Evolutionary conservation across 2,329 filamentous ascomycete species (phyloP).

Genomic region (Harringtonia lauricola): DNA sequence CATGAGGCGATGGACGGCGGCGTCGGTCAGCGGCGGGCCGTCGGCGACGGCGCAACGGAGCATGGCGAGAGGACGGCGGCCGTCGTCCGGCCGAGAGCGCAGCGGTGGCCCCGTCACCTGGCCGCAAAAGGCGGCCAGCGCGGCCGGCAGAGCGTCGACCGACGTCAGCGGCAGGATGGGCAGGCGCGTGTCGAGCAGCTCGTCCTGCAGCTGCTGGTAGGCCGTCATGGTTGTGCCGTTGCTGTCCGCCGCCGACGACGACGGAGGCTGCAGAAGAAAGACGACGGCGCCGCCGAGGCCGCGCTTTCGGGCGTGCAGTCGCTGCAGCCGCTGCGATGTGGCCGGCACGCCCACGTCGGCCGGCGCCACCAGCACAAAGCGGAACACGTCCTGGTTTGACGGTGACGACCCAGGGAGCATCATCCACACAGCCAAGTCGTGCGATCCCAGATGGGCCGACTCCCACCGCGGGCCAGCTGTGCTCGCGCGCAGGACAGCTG

Average conservation of each 20-base stretch:
- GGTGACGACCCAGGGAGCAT: not conserved
- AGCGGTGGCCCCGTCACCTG: slow-evolving; percentile 12
- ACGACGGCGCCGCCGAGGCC: slow-evolving; percentile 23
- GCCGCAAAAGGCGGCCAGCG: slow-evolving; percentile 26
- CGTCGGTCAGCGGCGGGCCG: too few relatives aligned
- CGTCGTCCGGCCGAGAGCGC: not conserved
- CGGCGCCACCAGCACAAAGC: slow-evolving; percentile 28
- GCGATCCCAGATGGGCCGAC: slow-evolving; percentile 16
- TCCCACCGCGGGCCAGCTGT: slow-evolving; percentile 14
- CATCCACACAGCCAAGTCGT: slow-evolving; percentile 34
- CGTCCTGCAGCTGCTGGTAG: slow-evolving; percentile 28
- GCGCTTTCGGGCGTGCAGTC: slow-evolving; percentile 17
- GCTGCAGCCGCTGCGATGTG: slow-evolving; percentile 23
- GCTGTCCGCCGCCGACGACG: not conserved
- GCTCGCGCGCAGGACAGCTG: slow-evolving; percentile 17
- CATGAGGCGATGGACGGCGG: too few relatives aligned
- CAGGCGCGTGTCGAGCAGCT: slow-evolving; percentile 26
- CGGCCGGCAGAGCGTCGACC: slow-evolving; percentile 21
- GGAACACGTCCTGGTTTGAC: slow-evolving; percentile 16
- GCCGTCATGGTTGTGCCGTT: slow-evolving; percentile 15
- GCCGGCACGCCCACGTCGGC: slow-evolving; percentile 21
- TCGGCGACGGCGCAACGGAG: too few relatives aligned
- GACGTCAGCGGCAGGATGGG: slow-evolving; percentile 32
- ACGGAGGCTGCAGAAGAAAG: slow-evolving; percentile 24
- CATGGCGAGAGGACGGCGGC: not conserved